A percentile compares a stretch with the other conserved stretches of the same genome.
phyloP scores from a whole-genome alignment of 257 asterid species.

The Datura wrightii region DNA sequence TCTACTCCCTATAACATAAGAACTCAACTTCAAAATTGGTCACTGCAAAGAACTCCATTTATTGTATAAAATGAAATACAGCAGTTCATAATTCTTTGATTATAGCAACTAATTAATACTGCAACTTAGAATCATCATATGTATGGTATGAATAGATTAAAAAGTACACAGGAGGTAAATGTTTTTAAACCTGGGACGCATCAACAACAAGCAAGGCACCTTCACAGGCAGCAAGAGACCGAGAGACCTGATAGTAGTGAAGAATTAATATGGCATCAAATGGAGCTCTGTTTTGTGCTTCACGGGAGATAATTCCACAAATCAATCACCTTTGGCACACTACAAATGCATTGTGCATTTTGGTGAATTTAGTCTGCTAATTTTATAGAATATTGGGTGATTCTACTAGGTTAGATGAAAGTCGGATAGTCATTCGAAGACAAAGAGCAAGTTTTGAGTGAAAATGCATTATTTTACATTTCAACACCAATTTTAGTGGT shows the following conservation, averaged over 20 bases:
- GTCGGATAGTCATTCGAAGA: background rate
- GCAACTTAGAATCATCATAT: background rate
- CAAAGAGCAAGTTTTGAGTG: background rate
- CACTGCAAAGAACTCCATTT: constrained; percentile 3
- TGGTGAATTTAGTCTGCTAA: constrained; percentile 4
- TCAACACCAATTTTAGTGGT: constrained; percentile 3
- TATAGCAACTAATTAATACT: constrained; percentile 6
- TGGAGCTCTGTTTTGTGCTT: constrained; percentile 23
- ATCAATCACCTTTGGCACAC: constrained; percentile 21
- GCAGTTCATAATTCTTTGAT: background rate
- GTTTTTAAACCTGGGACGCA: constrained; percentile 84
- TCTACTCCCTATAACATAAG: constrained; percentile 81
- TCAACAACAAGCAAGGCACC: constrained; percentile 99
- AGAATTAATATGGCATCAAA: constrained; percentile 38
- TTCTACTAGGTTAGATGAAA: background rate
- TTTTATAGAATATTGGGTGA: constrained; percentile 17
- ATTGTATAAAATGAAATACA: constrained; percentile 19
- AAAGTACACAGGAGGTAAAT: constrained; percentile 26
- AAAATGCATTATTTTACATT: background rate
- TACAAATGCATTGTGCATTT: background rate
- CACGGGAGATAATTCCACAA: background rate
- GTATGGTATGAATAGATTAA: background rate
- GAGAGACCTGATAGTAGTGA: constrained; percentile 75
- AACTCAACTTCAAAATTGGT: constrained; percentile 13
- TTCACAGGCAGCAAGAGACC: constrained; percentile 99